Percentiles rank a stretch among this genome's conserved stretches.
Conservation (phyloP, 345 rosid genomes). For the Lepidium aucheri region DNA sequence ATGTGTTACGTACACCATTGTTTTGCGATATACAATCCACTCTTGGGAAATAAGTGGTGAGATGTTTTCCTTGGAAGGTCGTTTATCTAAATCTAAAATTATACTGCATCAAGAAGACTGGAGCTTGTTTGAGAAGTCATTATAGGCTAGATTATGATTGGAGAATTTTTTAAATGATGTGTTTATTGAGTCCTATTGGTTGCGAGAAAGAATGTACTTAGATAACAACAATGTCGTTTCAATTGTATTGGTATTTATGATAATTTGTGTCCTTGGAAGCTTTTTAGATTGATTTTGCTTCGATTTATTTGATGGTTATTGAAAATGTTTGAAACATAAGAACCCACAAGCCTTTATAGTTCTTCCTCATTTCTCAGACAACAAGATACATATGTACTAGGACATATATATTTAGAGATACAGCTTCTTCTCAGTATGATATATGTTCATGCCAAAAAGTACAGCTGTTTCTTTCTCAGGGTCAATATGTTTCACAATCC, state of each 20-base stretch:
- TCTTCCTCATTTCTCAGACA: background rate
- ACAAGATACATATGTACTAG: background rate
- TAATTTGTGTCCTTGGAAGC: background rate
- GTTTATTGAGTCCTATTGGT: slow-evolving; percentile 9
- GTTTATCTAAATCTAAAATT: slow-evolving; percentile 9
- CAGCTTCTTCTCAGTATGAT: slow-evolving; percentile 22
- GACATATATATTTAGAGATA: background rate
- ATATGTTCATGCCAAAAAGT: slow-evolving; percentile 80
- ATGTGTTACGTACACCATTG: background rate
- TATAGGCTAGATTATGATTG: slow-evolving; percentile 19
- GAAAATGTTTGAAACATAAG: background rate
- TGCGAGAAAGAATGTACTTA: slow-evolving; percentile 17
- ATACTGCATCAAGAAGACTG: slow-evolving; percentile 23
- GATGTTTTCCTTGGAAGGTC: slow-evolving; percentile 6
- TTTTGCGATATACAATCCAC: slow-evolving; percentile 26
- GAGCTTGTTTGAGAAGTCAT: slow-evolving; percentile 29
- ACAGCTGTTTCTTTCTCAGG: slow-evolving; percentile 63
- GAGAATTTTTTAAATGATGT: slow-evolving; percentile 15
- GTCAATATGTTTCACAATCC: slow-evolving; percentile 72
- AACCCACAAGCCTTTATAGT: background rate
- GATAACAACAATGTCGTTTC: slow-evolving; percentile 7
- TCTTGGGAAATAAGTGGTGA: slow-evolving; percentile 7
- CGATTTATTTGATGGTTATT: background rate
- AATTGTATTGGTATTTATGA: background rate
- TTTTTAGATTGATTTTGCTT: background rate